A percentile compares a stretch with the other conserved stretches of the same genome.
Conservation (phyloP, 2,329 filamentous ascomycete species). For the Bipolaris victoriae region DNA sequence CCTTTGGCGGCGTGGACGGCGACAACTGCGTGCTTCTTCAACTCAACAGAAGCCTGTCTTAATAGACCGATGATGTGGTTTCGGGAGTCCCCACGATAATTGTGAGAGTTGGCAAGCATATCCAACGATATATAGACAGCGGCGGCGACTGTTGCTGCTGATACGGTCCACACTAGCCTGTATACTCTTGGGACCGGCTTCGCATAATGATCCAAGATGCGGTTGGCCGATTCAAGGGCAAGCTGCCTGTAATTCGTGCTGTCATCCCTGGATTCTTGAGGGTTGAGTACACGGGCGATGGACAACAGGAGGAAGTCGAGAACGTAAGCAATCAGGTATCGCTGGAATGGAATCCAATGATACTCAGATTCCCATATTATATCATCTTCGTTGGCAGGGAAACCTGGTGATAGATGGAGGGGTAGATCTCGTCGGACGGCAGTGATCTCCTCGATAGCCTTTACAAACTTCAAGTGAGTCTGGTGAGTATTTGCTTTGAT, state of each 20-base stretch:
- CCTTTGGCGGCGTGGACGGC: conserved; percentile 16
- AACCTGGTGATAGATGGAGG: conserved; percentile 11
- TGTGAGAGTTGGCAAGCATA: conserved; percentile 14
- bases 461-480: conserved; percentile 15
- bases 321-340: conserved; percentile 15
- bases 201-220: conserved; percentile 14
- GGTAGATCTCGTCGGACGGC: conserved; percentile 7
- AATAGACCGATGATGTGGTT: conserved; percentile 8
- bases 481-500: conserved; percentile 22
- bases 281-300: conserved; percentile 13
- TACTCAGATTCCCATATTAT: conserved; percentile 14
- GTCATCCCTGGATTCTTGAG: conserved; percentile 7
- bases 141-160: conserved; percentile 15
- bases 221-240: conserved; percentile 12
- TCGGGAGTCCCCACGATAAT: conserved; percentile 10
- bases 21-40: conserved; percentile 15
- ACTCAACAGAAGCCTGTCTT: conserved; percentile 7
- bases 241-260: conserved; percentile 6
- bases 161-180: conserved; percentile 16
- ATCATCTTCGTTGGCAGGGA: conserved; percentile 14
- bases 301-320: conserved; percentile 16
- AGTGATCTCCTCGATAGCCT: conserved; percentile 17
- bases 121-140: conserved; percentile 15
- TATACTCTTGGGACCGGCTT: conserved; percentile 14
- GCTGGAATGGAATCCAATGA: conserved; percentile 20